Base-by-base conservation (phyloP, 176 grass and related monocot species). In the Triticum timopheevii region DNA sequence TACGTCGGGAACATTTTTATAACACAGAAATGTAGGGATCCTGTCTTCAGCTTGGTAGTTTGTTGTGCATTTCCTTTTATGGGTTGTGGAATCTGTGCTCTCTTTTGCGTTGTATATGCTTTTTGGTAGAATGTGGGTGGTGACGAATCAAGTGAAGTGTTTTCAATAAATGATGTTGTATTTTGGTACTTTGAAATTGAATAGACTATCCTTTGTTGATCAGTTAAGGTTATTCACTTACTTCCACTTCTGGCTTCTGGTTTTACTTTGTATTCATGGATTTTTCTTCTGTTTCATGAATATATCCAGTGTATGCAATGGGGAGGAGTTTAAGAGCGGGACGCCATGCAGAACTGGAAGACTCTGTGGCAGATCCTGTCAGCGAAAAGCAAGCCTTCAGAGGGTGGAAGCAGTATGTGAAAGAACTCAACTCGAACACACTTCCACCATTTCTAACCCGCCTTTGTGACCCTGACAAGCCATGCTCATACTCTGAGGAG, bases 361-460 rank as follows among this genome's bases (percentile, higher is more conserved):
- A 76, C 59, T 28, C 47, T 52, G 61, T 58, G 27, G 75, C 44
- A 73, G 84, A 87, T 54, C 31, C 84, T 27, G 28, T 10, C 5
- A 44, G 42, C 31, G 39, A 61, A 10, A 84, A 85, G 77, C 36
- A 76, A 20, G 44, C 80, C 56, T 89, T 90, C 36, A 70, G 77
- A 83, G 81, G 83, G 65, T 71, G 83, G 76, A 90, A 69, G 23
- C 47, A 4, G 40, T 91, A 90, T 67, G 87, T 97, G 7, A 87
- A 90, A 76, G 86, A 80, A 8, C 82, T 97, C 10, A 82, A 94
- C 63, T 80, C 82, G 1, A 88, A 86, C 70, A 93, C 90, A 6
- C 88, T 94, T 3, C 87, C 92, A n/a, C 74, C 83, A 12, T 97
- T 97, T 81, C 87, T 97, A 36, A 67, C 69, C 10, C 79, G 84